These are phyloP conservation scores for Pythium folliculosum DNA, from an alignment of 352 stramenopile species.

Conservation along the genomic window DNA sequence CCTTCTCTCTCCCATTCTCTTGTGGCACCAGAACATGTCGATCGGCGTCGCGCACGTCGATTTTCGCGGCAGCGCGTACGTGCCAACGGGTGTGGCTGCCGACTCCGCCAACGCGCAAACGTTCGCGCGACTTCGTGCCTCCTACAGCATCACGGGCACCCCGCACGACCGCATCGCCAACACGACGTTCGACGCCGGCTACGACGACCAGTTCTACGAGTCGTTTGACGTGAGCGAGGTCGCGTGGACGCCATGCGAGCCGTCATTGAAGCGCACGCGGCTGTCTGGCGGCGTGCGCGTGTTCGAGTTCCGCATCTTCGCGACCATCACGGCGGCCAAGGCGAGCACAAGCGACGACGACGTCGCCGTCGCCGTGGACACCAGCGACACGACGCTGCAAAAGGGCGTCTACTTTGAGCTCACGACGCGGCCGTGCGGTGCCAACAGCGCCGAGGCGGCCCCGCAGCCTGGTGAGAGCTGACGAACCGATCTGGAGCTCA, in stretches of 20 bases:
- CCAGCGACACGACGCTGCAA: constrained; percentile 28
- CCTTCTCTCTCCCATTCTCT: no score
- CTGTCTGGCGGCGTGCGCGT: background rate
- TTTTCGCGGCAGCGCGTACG: constrained; percentile 35
- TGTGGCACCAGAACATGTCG: constrained; percentile 32
- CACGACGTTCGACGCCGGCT: constrained; percentile 22
- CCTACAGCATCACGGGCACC: constrained; percentile 24
- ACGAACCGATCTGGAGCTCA: background rate
- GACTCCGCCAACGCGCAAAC: background rate
- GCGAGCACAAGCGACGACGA: constrained; percentile 19
- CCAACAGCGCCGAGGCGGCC: background rate
- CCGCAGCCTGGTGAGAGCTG: background rate
- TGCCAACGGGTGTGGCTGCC: constrained; percentile 5
- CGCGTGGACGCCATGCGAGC: constrained; percentile 32
- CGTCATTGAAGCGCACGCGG: background rate
- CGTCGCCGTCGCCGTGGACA: constrained; percentile 37
- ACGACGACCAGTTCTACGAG: constrained; percentile 33
- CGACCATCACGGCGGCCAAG: constrained; percentile 30
- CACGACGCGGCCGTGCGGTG: constrained; percentile 22
- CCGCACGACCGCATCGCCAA: constrained; percentile 11
- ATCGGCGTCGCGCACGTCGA: constrained; percentile 39
- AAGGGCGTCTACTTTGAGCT: constrained; percentile 38
- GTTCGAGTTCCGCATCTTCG: constrained; percentile 36
- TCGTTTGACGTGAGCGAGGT: constrained; percentile 26
- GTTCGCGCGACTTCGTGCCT: constrained; percentile 17